A percentile compares a stretch with the other conserved stretches of the same genome.
Evolutionary conservation across 139 green algal genomes (phyloP).

Genomic region (Coccomyxa sp.): DNA sequence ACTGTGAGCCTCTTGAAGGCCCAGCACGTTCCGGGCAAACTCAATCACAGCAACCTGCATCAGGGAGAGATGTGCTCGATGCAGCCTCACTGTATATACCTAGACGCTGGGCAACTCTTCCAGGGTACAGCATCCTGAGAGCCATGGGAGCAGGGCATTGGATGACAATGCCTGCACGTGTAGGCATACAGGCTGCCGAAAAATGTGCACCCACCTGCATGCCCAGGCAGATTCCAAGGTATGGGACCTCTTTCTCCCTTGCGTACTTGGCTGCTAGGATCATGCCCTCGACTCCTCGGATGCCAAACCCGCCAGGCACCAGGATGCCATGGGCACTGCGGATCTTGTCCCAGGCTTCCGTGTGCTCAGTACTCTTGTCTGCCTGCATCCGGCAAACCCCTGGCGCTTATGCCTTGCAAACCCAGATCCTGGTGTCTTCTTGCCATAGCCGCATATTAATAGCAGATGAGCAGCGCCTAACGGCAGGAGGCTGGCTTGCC

Average conservation of each 20-base stretch:
- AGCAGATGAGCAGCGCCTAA: too few species aligned
- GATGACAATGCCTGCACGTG: too few species aligned
- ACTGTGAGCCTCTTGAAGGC: slow-evolving; percentile 75
- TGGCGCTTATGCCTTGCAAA: background rate
- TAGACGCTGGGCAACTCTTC: too few species aligned
- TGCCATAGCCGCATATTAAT: too few species aligned
- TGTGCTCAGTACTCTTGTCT: background rate
- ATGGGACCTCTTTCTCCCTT: slow-evolving; percentile 73
- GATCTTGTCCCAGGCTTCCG: slow-evolving; percentile 37
- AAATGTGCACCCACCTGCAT: slow-evolving; percentile 96
- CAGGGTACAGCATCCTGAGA: too few species aligned
- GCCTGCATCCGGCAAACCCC: slow-evolving; percentile 1
- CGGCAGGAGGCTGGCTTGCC: too few species aligned
- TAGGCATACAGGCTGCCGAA: too few species aligned
- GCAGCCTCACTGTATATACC: too few species aligned
- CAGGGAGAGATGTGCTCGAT: too few species aligned
- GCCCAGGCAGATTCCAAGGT: slow-evolving; percentile 98
- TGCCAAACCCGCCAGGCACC: slow-evolving; percentile 95
- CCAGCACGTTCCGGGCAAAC: slow-evolving; percentile 91
- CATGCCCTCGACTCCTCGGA: slow-evolving; percentile 92
- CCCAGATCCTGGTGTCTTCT: too few species aligned
- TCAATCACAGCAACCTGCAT: slow-evolving; percentile 94
- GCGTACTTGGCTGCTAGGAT: slow-evolving; percentile 89
- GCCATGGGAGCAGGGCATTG: too few species aligned
- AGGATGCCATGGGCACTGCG: slow-evolving; percentile 80